Evolutionary conservation across 2,329 filamentous ascomycete genomes (phyloP), one percentile per base, ranked within the genome.

Genomic region (Zymoseptoria passerinii): DNA sequence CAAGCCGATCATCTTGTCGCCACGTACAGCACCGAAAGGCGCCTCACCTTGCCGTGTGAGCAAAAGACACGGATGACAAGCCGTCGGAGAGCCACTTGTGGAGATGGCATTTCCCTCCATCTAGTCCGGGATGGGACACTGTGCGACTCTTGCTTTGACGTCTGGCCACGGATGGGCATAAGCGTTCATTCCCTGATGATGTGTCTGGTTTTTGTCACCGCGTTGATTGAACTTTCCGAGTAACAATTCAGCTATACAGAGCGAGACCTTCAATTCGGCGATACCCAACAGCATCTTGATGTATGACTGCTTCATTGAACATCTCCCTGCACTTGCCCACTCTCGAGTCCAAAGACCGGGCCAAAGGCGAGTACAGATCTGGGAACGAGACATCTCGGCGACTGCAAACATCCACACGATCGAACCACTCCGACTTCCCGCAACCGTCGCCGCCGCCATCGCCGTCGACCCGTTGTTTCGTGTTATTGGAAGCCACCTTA

Each of bases 31-130:
- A 18, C n/a, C 52, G 10, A 61, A 54, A 23, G 62, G 57, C 50
- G 53, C 50, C 35, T 66, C 58, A 40, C 59, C 63, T 9, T 53
- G 56, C 28, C 28, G 53, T 16, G 35, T 44, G 35, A 44, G 35
- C 35, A 44, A 44, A 16, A 44, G 35, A n/a, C 35, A 44, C 35
- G 35, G 35, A 13, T 44, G 35, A 44, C n/a, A 16, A 44, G 13
- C n/a, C 16, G 13, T 44, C 35, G 4, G 35, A 44, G 10, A 44
- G 16, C n/a, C 10, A 16, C 13, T 44, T n/a, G 7, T 16, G 35
- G n/a, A 16, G 13, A 13, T 16, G 13, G n/a, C 10, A 16, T 44
- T 13, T 13, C 16, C 35, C 35, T 44, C 10, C 35, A 16, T 44
- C 35, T 23, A 23, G 23, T 23, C 23, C 4, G 23, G 23, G 4